Evolutionary conservation across 495 filamentous ascomycete species (phyloP).

Genomic region (Acidomyces sp.): DNA sequence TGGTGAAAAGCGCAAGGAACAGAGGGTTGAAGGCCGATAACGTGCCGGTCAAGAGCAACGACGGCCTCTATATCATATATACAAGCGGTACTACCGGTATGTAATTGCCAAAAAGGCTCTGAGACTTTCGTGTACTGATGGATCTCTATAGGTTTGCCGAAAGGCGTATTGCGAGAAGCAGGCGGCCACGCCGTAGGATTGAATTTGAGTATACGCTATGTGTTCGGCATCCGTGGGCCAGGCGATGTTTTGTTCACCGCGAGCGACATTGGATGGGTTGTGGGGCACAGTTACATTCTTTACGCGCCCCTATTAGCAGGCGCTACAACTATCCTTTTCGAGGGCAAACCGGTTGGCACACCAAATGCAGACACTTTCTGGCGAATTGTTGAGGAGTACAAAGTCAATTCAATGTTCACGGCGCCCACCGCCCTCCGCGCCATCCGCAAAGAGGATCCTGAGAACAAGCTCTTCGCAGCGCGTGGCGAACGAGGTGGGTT

Average conservation of each 20-base stretch:
- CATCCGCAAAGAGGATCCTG: slow-evolving; percentile 72
- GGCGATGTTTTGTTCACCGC: slow-evolving; percentile 77
- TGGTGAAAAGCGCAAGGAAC: slow-evolving; percentile 53
- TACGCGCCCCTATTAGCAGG: slow-evolving; percentile 75
- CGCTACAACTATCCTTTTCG: slow-evolving; percentile 76
- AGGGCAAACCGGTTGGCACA: slow-evolving; percentile 85
- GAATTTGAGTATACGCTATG: slow-evolving; percentile 59
- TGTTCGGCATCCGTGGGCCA: slow-evolving; percentile 68
- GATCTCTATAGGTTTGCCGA: slow-evolving; percentile 76
- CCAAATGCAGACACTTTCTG: slow-evolving; percentile 79
- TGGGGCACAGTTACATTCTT: slow-evolving; percentile 41
- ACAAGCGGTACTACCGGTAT: slow-evolving; percentile 41
- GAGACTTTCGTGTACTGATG: slow-evolving; percentile 1
- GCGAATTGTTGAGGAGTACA: slow-evolving; percentile 72
- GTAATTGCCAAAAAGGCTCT: neutral
- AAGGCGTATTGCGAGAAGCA: slow-evolving; percentile 73
- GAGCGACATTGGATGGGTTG: slow-evolving; percentile 33
- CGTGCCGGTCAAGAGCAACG: slow-evolving; percentile 63
- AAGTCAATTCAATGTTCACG: slow-evolving; percentile 71
- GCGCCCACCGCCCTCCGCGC: slow-evolving; percentile 80
- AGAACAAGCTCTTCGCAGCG: slow-evolving; percentile 48
- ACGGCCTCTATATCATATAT: slow-evolving; percentile 83
- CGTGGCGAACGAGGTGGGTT: slow-evolving; percentile 54
- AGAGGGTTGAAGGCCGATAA: slow-evolving; percentile 52
- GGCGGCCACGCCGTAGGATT: slow-evolving; percentile 83